Conservation (phyloP, 2,329 filamentous ascomycete species). For the Cordyceps tenuipes region DNA sequence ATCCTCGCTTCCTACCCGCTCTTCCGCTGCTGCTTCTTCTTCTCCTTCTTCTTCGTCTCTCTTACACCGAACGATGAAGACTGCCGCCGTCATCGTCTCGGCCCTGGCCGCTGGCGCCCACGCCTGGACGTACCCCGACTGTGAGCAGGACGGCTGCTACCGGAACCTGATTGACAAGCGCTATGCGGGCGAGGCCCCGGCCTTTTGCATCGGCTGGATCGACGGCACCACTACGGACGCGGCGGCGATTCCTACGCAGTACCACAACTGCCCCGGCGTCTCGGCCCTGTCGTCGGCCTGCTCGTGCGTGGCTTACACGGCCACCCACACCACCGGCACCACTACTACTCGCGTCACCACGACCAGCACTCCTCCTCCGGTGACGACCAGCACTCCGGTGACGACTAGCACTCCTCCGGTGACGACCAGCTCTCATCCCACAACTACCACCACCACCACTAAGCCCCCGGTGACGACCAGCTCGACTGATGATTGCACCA, state of each 20-base stretch:
- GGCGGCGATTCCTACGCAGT: constrained; percentile 23
- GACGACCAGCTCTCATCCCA: constrained; percentile 4
- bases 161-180: constrained; percentile 26
- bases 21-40: background rate
- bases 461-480: background rate
- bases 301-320: constrained; percentile 30
- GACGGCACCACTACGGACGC: constrained; percentile 20
- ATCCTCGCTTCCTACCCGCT: background rate
- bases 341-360: background rate
- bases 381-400: background rate
- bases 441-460: background rate
- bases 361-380: constrained; percentile 5
- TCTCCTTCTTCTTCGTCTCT: background rate
- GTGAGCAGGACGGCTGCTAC: constrained; percentile 28
- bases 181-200: constrained; percentile 21
- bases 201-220: constrained; percentile 28
- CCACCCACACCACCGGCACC: constrained; percentile 20
- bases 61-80: constrained; percentile 25
- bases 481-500: constrained; percentile 1
- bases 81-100: constrained; percentile 22
- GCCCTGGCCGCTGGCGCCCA: constrained; percentile 23
- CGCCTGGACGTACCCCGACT: constrained; percentile 22
- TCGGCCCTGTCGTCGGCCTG: constrained; percentile 26
- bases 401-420: constrained; percentile 10
- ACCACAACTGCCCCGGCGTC: constrained; percentile 22